These are phyloP conservation scores for Penicillium dipodomyicola DNA, from an alignment of 495 filamentous ascomycete genomes.

Conservation along the genomic window DNA sequence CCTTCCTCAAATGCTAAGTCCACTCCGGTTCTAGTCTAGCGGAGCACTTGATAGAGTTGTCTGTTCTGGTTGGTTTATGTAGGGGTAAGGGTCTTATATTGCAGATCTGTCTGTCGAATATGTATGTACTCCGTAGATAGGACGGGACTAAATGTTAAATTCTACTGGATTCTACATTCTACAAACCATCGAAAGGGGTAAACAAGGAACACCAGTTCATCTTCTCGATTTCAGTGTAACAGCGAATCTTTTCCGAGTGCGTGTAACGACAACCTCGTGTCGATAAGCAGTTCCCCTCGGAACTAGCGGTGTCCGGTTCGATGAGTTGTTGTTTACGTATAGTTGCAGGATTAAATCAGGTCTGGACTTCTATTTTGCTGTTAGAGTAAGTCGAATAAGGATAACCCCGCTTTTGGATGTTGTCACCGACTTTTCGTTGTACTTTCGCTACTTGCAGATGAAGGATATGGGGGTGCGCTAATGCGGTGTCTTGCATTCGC, in stretches of 20 bases:
- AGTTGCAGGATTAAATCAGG: no score
- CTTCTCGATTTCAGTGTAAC: not conserved
- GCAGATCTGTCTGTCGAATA: not conserved
- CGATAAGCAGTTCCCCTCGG: not conserved
- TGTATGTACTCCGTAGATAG: not conserved
- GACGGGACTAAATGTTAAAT: not conserved
- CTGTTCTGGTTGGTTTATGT: not conserved
- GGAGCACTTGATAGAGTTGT: not conserved
- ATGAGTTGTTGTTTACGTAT: no score
- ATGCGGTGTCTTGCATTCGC: no score
- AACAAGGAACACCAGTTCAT: not conserved
- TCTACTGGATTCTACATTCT: not conserved
- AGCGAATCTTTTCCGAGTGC: not conserved
- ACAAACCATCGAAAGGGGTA: not conserved
- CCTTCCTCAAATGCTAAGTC: conserved; percentile 1
- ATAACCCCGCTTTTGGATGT: no score
- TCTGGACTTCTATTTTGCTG: no score
- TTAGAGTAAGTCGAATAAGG: no score
- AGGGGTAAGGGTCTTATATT: not conserved
- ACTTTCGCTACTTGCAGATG: no score
- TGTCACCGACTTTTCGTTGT: no score
- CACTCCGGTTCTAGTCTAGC: not conserved
- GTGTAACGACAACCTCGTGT: not conserved
- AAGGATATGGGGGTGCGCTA: no score
- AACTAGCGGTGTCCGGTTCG: conserved; percentile 1